These are phyloP conservation scores for Inga leiocalycina DNA, from an alignment of 306 rosid species.

Conservation along the genomic window DNA sequence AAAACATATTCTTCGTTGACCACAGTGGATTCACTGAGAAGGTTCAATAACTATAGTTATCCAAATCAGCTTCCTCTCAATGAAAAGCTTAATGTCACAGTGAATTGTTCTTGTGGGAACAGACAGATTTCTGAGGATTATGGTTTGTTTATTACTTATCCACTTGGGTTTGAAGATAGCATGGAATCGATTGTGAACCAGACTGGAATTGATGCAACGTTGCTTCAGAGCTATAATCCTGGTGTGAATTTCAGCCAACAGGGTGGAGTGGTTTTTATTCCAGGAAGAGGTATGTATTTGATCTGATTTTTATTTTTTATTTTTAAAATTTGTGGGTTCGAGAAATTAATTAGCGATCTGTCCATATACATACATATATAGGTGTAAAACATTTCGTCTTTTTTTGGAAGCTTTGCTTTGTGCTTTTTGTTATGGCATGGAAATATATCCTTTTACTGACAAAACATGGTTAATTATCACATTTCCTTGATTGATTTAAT, in stretches of 20 bases:
- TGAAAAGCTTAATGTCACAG: neutral
- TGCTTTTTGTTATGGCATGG: neutral
- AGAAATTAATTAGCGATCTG: neutral
- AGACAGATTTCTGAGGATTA: neutral
- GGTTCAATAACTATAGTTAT: neutral
- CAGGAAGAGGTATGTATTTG: neutral
- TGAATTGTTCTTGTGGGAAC: neutral
- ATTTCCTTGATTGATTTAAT: no score
- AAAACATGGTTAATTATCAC: no score
- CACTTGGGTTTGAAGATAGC: neutral
- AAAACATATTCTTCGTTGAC: neutral
- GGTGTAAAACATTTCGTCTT: neutral
- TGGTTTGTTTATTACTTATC: neutral
- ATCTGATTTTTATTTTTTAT: neutral
- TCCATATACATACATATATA: neutral
- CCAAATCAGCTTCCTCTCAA: constrained; percentile 2
- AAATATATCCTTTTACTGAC: no score
- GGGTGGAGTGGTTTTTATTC: neutral
- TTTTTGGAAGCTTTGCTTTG: neutral
- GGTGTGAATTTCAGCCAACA: neutral
- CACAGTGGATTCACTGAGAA: neutral
- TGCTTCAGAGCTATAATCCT: neutral
- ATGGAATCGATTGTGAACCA: neutral
- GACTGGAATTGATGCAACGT: neutral
- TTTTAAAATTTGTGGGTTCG: neutral